phyloP scores from a whole-genome alignment of 768 basidiomycete genomes.

The Trichaptum fuscoviolaceum region DNA sequence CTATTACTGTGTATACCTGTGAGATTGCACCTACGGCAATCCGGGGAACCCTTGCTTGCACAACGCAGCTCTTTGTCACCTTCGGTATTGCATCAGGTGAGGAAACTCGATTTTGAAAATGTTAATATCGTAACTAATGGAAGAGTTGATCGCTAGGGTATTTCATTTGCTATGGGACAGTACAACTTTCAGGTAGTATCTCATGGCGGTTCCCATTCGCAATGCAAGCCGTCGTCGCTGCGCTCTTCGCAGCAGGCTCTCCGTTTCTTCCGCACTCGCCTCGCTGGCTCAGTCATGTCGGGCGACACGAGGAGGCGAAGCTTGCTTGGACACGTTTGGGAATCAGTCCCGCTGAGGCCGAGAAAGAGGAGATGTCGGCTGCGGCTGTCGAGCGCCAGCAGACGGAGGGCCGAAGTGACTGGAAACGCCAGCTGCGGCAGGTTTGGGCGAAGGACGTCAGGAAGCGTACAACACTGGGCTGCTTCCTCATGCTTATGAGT shows the following conservation, averaged over 20 bases:
- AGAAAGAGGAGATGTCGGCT: constrained; percentile 25
- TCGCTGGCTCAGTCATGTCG: constrained; percentile 35
- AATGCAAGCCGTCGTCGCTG: constrained; percentile 26
- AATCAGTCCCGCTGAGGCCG: constrained; percentile 19
- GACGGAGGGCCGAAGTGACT: constrained; percentile 4
- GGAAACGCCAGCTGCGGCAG: constrained; percentile 15
- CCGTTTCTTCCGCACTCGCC: constrained; percentile 35
- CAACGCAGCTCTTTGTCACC: constrained; percentile 39
- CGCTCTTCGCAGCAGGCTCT: constrained; percentile 24
- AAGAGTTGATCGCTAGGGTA: constrained; percentile 21
- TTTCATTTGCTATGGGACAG: constrained; percentile 35
- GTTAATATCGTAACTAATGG: background rate
- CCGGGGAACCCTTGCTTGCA: constrained; percentile 35
- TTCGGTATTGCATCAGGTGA: constrained; percentile 35
- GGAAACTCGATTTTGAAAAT: background rate
- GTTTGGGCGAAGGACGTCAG: constrained; percentile 25
- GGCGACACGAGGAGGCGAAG: constrained; percentile 29
- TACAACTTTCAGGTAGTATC: constrained; percentile 23
- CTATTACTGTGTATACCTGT: constrained; percentile 34
- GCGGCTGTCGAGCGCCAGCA: constrained; percentile 14
- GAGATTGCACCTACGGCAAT: constrained; percentile 39
- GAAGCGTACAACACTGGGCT: constrained; percentile 32
- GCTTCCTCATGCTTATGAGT: constrained; percentile 41
- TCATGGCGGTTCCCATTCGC: constrained; percentile 36
- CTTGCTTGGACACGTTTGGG: constrained; percentile 21